Percentiles rank a stretch among this genome's conserved stretches.
phyloP scores from a whole-genome alignment of 257 asterid species.

The Ilex asprella region DNA sequence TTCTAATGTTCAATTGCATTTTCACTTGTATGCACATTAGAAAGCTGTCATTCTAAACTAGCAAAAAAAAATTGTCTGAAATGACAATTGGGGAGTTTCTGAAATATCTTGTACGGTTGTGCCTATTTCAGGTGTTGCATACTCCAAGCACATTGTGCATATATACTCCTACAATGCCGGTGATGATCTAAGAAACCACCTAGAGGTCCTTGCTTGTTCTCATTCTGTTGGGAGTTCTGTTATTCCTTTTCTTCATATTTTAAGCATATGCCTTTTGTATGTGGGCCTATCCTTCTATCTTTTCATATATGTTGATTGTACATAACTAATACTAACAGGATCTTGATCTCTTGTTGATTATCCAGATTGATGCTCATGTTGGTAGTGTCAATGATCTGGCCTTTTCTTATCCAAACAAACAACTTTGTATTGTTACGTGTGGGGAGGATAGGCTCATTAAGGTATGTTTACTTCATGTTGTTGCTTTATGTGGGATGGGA shows the following conservation, averaged over 20 bases:
- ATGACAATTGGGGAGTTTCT: background rate
- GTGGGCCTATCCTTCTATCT: too few relatives aligned
- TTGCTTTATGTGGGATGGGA: too few relatives aligned
- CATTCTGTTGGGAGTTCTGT: too few relatives aligned
- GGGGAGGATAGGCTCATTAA: conserved; percentile 39
- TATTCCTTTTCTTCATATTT: too few relatives aligned
- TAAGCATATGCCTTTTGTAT: too few relatives aligned
- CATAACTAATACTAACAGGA: background rate
- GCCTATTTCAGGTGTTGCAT: conserved; percentile 51
- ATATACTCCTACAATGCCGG: conserved; percentile 39
- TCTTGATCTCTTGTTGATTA: too few relatives aligned
- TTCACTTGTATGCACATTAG: too few relatives aligned
- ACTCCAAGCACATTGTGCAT: conserved; percentile 71
- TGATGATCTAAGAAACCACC: conserved; percentile 42
- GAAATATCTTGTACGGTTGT: conserved; percentile 10
- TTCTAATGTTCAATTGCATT: background rate
- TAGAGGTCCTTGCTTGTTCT: conserved; percentile 40
- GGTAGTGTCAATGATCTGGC: conserved; percentile 38
- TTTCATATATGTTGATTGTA: background rate
- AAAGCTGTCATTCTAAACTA: background rate
- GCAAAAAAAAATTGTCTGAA: background rate
- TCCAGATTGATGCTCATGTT: conserved; percentile 35
- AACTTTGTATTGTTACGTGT: conserved; percentile 30
- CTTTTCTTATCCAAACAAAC: conserved; percentile 35
- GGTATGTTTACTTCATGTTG: conserved; percentile 12